Evolutionary conservation across 768 basidiomycete genomes (phyloP), one percentile per base, ranked within the genome.

Genomic region (Collybia nuda): DNA sequence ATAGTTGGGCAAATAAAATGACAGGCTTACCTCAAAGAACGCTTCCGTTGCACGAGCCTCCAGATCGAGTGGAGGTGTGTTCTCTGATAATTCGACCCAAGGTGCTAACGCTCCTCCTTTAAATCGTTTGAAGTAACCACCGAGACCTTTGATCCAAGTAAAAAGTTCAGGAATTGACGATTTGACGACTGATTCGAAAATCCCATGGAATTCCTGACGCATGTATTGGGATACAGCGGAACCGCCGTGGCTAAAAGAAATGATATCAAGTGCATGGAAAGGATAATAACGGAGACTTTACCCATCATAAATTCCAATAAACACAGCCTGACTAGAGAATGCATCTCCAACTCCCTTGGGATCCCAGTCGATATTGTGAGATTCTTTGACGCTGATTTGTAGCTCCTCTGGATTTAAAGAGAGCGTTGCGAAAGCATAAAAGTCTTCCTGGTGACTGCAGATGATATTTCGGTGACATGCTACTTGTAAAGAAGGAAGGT

Each of bases 241-340:
- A 7, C 94, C 94, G 6, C 94, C 94, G 61, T 97, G 94, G 6
- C 91, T 93, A 48, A n/a, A 26, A 14, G 39, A 36, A 41, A 54
- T 51, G 52, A 60, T 41, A 52, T 19, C 7, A 15, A 17, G 15
- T 26, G 24, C 18, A 23, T 32, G 18, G 36, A 21, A 47, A 11
- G 23, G n/a, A 18, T 19, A 35, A 37, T 40, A 23, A 50, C 41
- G 6, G 44, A 24, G 39, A n/a, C 65, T 78, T 50, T 59, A 90
- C 90, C 94, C 94, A 51, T 97, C 94, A 64, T 93, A 97, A 50
- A 97, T 86, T 24, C 93, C 94, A 32, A 93, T 82, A 58, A 90
- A 93, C 5, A 92, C 77, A 6, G 85, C 88, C 66, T 97, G 92
- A 23, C 81, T 71, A 1, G 89, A 77, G 18, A 91, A 70, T 5